Evolutionary conservation across 2,329 filamentous ascomycete species (phyloP).

Genomic region (Scopulariopsis brevicaulis): DNA sequence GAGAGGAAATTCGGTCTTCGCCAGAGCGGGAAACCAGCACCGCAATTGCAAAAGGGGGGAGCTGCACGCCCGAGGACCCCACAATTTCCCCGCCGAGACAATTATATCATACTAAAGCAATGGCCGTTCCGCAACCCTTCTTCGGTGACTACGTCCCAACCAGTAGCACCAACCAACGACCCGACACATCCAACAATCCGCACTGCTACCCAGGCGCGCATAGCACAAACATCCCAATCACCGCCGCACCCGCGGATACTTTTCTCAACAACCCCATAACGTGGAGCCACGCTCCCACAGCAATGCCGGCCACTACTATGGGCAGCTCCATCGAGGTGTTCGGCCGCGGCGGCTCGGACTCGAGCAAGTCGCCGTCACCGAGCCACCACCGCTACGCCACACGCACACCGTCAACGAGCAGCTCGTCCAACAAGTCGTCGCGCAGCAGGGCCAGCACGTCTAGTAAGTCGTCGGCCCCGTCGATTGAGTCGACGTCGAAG

Average conservation of each 20-base stretch:
- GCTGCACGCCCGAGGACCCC: not conserved
- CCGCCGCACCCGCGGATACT: not conserved
- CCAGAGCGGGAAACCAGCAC: not conserved
- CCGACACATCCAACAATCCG: not conserved
- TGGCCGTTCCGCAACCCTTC: not conserved
- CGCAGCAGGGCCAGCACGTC: constrained; percentile 5
- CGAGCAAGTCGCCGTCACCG: not conserved
- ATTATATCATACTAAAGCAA: not conserved
- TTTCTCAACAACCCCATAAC: not conserved
- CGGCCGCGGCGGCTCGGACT: not conserved
- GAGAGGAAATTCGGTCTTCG: not conserved
- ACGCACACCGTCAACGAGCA: constrained; percentile 4
- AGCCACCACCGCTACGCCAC: not conserved
- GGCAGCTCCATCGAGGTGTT: not conserved
- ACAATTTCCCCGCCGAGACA: not conserved
- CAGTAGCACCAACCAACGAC: not conserved
- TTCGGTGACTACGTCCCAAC: not conserved
- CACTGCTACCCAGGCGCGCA: not conserved
- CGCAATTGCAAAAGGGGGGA: not conserved
- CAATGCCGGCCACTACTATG: not conserved
- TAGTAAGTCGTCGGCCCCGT: constrained; percentile 9
- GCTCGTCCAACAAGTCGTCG: constrained; percentile 7
- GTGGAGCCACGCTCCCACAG: not conserved
- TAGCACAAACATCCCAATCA: not conserved
- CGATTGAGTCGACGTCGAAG: constrained; percentile 5